These are phyloP conservation scores for Marasmius oreades DNA, from an alignment of 1,284 basidiomycete species.

Conservation along the genomic window DNA sequence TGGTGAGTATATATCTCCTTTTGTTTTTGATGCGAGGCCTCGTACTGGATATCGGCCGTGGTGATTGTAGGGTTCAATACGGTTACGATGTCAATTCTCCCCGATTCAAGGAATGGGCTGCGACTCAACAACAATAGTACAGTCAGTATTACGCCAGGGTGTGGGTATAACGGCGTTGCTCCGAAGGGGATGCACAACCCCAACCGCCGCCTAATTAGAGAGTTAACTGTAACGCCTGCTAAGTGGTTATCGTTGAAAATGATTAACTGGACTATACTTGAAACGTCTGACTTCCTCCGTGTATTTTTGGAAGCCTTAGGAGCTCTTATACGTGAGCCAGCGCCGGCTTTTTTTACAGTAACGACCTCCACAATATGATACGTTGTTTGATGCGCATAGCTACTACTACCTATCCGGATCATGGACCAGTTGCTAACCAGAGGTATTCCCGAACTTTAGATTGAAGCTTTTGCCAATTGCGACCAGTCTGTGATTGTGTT, in stretches of 20 bases:
- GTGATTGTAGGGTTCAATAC: slow-evolving; percentile 69
- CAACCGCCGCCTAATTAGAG: slow-evolving; percentile 19
- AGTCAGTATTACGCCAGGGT: slow-evolving; percentile 59
- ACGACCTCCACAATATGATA: too few species aligned
- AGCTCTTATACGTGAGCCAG: too few species aligned
- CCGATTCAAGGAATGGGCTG: slow-evolving; percentile 78
- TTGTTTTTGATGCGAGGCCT: neutral
- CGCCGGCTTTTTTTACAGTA: too few species aligned
- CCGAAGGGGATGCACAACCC: slow-evolving; percentile 19
- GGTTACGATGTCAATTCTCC: slow-evolving; percentile 86
- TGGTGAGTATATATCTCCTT: slow-evolving; percentile 43
- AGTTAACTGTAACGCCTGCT: neutral
- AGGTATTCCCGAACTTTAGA: too few species aligned
- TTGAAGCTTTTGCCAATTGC: too few species aligned
- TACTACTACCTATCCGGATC: too few species aligned
- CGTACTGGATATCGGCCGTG: neutral
- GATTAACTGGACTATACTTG: too few species aligned
- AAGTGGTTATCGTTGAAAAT: neutral
- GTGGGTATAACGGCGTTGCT: slow-evolving; percentile 21
- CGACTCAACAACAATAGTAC: slow-evolving; percentile 69
- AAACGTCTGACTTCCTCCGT: too few species aligned
- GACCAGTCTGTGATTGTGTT: too few species aligned
- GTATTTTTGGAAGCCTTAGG: too few species aligned
- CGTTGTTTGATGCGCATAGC: too few species aligned
- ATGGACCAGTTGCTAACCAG: too few species aligned